A percentile compares a stretch with the other conserved stretches of the same genome.
Evolutionary conservation across 768 basidiomycete genomes (phyloP).

Genomic region (Russula virescens): DNA sequence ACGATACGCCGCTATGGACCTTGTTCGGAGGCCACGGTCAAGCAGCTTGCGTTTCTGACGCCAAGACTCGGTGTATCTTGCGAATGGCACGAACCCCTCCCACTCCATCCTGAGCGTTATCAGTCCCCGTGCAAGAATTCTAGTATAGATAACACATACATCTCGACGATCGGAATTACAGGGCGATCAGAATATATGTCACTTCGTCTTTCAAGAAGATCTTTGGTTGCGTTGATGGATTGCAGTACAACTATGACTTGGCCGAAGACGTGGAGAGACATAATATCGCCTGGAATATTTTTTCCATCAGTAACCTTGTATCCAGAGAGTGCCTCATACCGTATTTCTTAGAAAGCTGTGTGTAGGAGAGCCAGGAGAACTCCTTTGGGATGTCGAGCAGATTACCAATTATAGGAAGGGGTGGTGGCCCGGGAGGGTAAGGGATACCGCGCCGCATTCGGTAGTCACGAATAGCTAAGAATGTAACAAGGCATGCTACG

Average conservation of each 20-base stretch:
- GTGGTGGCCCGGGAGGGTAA: constrained; percentile 14
- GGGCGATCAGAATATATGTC: constrained; percentile 27
- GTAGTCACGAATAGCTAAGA: not conserved
- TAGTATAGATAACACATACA: not conserved
- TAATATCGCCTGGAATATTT: not conserved
- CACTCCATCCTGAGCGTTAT: not conserved
- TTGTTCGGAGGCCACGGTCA: not conserved
- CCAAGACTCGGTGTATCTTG: not conserved
- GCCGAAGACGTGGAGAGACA: constrained; percentile 35
- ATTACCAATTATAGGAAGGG: constrained; percentile 10
- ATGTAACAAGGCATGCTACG: not conserved
- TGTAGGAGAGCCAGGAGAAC: constrained; percentile 10
- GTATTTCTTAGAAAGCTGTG: not conserved
- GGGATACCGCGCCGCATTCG: not conserved
- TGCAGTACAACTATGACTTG: constrained; percentile 47
- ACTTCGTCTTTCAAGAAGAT: constrained; percentile 49
- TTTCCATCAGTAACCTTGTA: not conserved
- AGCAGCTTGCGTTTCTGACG: not conserved
- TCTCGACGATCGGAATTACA: not conserved
- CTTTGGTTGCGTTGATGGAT: constrained; percentile 39
- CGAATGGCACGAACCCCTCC: not conserved
- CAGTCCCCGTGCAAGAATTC: not conserved
- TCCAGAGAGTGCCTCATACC: not conserved
- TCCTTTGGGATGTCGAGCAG: constrained; percentile 9
- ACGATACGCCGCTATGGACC: not conserved